Percentiles rank a stretch among this genome's conserved stretches.
phyloP scores from a whole-genome alignment of 2,329 filamentous ascomycete genomes.

The Kalmusia sp. region DNA sequence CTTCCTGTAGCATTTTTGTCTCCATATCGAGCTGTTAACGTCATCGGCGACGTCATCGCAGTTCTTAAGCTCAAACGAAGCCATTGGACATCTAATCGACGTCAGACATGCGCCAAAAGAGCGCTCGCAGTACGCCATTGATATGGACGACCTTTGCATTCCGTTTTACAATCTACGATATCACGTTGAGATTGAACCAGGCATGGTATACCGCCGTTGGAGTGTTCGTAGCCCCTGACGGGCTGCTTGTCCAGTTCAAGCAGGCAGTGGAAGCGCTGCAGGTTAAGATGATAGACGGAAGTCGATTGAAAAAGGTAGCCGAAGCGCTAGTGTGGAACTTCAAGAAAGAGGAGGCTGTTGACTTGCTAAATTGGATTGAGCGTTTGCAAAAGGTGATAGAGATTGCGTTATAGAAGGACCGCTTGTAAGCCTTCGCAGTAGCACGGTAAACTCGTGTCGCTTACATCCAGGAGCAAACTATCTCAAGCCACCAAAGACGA shows the following conservation, averaged over 20 bases:
- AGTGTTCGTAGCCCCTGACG: slow-evolving; percentile 15
- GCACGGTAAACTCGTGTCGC: slow-evolving; percentile 4
- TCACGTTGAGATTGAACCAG: no score
- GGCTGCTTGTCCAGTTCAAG: slow-evolving; percentile 30
- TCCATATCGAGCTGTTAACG: no score
- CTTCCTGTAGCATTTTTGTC: no score
- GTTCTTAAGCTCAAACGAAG: no score
- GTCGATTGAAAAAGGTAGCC: slow-evolving; percentile 9
- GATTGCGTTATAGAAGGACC: slow-evolving; percentile 21
- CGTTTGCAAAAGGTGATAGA: slow-evolving; percentile 21
- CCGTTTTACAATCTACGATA: no score
- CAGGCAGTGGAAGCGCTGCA: slow-evolving; percentile 21
- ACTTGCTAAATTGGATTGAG: slow-evolving; percentile 21
- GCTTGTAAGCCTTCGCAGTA: slow-evolving; percentile 2
- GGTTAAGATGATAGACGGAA: slow-evolving; percentile 16
- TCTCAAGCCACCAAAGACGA: slow-evolving; percentile 18
- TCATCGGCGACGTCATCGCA: no score
- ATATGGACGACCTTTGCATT: no score
- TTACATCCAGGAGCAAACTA: slow-evolving; percentile 19
- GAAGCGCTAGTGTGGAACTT: slow-evolving; percentile 21
- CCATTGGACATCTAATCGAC: no score
- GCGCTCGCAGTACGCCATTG: no score
- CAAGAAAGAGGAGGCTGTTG: slow-evolving; percentile 22
- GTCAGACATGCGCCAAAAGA: no score
- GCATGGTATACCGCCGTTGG: neutral